Evolutionary conservation across 2,329 filamentous ascomycete genomes (phyloP).

Genomic region (Cylindrodendrum hubeiense): DNA sequence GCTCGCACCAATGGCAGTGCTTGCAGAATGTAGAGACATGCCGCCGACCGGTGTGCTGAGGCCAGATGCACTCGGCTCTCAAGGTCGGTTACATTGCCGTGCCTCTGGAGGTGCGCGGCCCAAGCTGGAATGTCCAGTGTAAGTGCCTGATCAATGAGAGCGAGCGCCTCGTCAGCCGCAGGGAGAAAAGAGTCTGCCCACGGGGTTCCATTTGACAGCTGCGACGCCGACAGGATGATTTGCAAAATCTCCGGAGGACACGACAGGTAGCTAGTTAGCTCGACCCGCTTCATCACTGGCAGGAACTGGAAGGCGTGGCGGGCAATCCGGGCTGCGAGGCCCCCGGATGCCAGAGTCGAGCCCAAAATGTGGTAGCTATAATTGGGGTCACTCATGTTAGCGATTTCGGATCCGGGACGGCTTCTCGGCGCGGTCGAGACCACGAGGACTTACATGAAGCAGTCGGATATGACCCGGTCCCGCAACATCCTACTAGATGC

Average conservation of each 20-base stretch:
- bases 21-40: slow-evolving; percentile 61
- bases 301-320: slow-evolving; percentile 54
- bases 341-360: slow-evolving; percentile 52
- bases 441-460: slow-evolving; percentile 56
- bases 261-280: slow-evolving; percentile 57
- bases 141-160: slow-evolving; percentile 56
- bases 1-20: slow-evolving; percentile 54
- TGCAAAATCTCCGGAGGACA: slow-evolving; percentile 58
- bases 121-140: slow-evolving; percentile 57
- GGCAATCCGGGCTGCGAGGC: slow-evolving; percentile 54
- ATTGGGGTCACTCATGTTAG: slow-evolving; percentile 26
- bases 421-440: slow-evolving; percentile 7
- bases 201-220: slow-evolving; percentile 54
- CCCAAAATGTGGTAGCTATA: slow-evolving; percentile 57
- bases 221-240: slow-evolving; percentile 59
- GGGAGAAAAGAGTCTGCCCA: slow-evolving; percentile 48
- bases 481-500: slow-evolving; percentile 52
- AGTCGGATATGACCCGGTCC: slow-evolving; percentile 62
- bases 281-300: slow-evolving; percentile 55
- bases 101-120: slow-evolving; percentile 55
- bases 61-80: slow-evolving; percentile 59
- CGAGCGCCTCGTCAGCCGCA: slow-evolving; percentile 52
- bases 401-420: not conserved
- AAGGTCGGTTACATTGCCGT: slow-evolving; percentile 52
- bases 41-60: slow-evolving; percentile 60